Evolutionary conservation across 2,329 filamentous ascomycete genomes (phyloP).

Genomic region (Neospermospora avenae): DNA sequence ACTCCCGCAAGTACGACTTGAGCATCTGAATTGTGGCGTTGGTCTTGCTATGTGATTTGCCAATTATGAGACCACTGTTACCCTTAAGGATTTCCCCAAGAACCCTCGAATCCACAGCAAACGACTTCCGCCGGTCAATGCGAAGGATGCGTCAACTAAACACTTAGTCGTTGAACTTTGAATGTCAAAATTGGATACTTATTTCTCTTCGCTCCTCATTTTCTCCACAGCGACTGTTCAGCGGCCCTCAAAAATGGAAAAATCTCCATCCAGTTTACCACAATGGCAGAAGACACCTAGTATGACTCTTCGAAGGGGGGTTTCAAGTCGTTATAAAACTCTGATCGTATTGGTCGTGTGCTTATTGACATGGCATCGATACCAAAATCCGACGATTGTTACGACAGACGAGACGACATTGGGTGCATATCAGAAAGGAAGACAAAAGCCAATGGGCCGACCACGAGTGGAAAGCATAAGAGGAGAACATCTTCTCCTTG

Average conservation of each 20-base stretch:
- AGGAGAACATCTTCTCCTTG: background rate
- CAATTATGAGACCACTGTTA: too few relatives aligned
- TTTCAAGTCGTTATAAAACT: background rate
- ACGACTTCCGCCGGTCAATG: too few relatives aligned
- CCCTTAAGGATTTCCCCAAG: too few relatives aligned
- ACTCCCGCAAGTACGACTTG: background rate
- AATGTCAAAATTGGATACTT: too few relatives aligned
- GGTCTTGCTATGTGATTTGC: too few relatives aligned
- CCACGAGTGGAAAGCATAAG: background rate
- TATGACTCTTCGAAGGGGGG: background rate
- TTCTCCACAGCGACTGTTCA: background rate
- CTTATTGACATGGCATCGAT: constrained; percentile 3
- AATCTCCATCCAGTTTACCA: constrained; percentile 5
- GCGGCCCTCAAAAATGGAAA: constrained; percentile 6
- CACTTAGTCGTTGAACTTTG: too few relatives aligned
- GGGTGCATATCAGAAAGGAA: background rate
- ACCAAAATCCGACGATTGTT: background rate
- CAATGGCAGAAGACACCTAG: constrained; percentile 3
- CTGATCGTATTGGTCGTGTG: constrained; percentile 3
- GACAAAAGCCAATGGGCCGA: background rate
- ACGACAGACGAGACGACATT: background rate
- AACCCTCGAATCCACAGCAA: too few relatives aligned
- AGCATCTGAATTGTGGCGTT: background rate
- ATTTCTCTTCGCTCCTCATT: background rate
- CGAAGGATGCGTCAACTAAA: too few relatives aligned